Base-by-base conservation (phyloP, 164 flowering plant genomes). In the Nymphaea colorata region DNA sequence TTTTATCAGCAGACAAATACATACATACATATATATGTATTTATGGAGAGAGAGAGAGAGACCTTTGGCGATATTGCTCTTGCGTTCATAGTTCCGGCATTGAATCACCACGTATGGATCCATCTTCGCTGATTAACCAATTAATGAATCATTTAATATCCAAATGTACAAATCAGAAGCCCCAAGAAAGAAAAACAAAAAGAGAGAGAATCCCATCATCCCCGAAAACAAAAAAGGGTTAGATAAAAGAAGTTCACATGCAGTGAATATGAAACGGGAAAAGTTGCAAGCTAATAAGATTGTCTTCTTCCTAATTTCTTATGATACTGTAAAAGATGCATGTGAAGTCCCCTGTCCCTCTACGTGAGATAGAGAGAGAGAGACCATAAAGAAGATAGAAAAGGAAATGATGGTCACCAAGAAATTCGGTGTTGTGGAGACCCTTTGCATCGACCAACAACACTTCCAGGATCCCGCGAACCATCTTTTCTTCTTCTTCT, bases 41-140 rank as follows among this genome's bases (percentile, higher is more conserved):
- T 3, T n/a, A 12, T 45, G 6, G 36, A 71, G 67, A 44, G 55
- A 47, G 5, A 47, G 55, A 47, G 12, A 47, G 55, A 47, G 16
- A 87, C 96, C 89, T 79, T 76, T 51, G 11, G 87, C 84, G 43
- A 82, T 80, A 43, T 78, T 74, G 82, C 86, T 87, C 75, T 83
- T 78, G 68, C 73, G 82, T 70, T 82, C 86, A 76, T 87, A 82
- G 45, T 65, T 75, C 74, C 71, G 79, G 82, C 79, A 89, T 63
- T 78, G 78, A 51, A 87, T 71, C 77, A 84, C 4, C 64, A 89
- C 96, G 70, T 84, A 86, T 3, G 96, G 89, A 73, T 89, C 90
- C 69, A 82, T 81, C 15, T 62, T 60, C 59, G 79, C 91, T 86
- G 71, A 67, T 41, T 43, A 3, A 6, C 5, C 14, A 6, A n/a